Conservation (phyloP, 2,329 filamentous ascomycete species). For the Colletotrichum tropicicola region DNA sequence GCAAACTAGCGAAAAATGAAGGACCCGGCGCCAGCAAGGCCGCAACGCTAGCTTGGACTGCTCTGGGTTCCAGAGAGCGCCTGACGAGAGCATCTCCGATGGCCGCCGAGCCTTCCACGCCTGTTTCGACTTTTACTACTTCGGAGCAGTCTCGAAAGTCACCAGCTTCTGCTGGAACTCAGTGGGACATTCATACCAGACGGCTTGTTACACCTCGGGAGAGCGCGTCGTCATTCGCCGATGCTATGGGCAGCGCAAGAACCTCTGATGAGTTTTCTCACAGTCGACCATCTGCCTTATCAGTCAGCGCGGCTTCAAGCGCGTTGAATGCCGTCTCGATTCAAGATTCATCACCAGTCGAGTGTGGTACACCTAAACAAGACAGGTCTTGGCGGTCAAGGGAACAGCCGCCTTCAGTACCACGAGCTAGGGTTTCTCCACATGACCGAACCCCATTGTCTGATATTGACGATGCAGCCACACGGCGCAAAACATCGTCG, state of each 20-base stretch:
- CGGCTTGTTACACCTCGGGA: slow-evolving; percentile 55
- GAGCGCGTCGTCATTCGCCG: slow-evolving; percentile 37
- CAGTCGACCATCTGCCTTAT: slow-evolving; percentile 54
- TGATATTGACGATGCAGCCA: slow-evolving; percentile 8
- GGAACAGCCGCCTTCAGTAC: background rate
- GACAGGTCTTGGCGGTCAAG: background rate
- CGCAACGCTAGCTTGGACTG: slow-evolving; percentile 70
- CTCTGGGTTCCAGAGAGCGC: slow-evolving; percentile 51
- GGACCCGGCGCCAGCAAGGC: slow-evolving; percentile 69
- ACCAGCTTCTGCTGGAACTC: slow-evolving; percentile 40
- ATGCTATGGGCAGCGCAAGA: slow-evolving; percentile 40
- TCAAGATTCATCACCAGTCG: slow-evolving; percentile 27
- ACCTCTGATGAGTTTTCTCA: slow-evolving; percentile 51
- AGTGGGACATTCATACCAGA: slow-evolving; percentile 66
- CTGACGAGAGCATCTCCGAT: slow-evolving; percentile 36
- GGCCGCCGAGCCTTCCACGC: slow-evolving; percentile 33
- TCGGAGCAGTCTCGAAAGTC: slow-evolving; percentile 44
- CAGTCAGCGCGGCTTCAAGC: slow-evolving; percentile 65
- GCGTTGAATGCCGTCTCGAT: slow-evolving; percentile 50
- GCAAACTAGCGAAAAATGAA: slow-evolving; percentile 50
- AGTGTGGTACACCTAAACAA: slow-evolving; percentile 13
- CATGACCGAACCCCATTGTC: background rate
- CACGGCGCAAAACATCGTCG: slow-evolving; percentile 14
- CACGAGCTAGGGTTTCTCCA: background rate
- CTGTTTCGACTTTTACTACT: slow-evolving; percentile 34